Evolutionary conservation across 495 filamentous ascomycete species (phyloP), one percentile per base, ranked within the genome.

Genomic region (Choiromyces venosus): DNA sequence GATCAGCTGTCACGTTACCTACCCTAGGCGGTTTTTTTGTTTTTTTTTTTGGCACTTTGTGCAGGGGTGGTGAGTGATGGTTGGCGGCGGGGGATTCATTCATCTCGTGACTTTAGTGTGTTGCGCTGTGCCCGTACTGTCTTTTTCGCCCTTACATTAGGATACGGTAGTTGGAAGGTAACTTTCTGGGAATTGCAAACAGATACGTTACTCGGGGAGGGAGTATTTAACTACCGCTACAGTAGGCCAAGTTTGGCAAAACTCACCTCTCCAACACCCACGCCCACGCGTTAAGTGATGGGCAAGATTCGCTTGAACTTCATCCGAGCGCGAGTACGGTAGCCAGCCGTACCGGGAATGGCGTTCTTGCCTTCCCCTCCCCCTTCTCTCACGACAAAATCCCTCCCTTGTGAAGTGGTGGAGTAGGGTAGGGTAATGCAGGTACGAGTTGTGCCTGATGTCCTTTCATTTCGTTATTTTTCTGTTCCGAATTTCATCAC

Each of bases 381-480:
- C n/a, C n/a, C 46, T 25, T 52, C n/a, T 10, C n/a, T 29, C n/a
- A 25, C 10, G n/a, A 14, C 12, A 61, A 29, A 61, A 29, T 14
- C 40, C 40, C 40, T 5, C 46, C 46, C n/a, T 52, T 25, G 52
- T 61, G n/a, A 61, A 61, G 29, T 61, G 25, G 52, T 61, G 29
- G 52, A 29, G 33, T 33, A 33, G 33, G 25, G 52, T 61, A 61
- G 52, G 52, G 33, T 33, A 33, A 61, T 61, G 25, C 25, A 61
- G 52, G 52, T 61, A 61, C 52, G n/a, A 56, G 9, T 56, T 56
- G 46, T 61, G 52, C 52, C 52, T 61, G 29, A 29, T 29, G 52
- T 61, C 52, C 25, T 61, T 61, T 61, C 52, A 61, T 61, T 61
- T 61, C 52, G 25, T 61, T 61, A 14, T 61, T 16, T 61, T 61